Conservation (phyloP, 257 asterid species). For the Leptodermis oblonga region DNA sequence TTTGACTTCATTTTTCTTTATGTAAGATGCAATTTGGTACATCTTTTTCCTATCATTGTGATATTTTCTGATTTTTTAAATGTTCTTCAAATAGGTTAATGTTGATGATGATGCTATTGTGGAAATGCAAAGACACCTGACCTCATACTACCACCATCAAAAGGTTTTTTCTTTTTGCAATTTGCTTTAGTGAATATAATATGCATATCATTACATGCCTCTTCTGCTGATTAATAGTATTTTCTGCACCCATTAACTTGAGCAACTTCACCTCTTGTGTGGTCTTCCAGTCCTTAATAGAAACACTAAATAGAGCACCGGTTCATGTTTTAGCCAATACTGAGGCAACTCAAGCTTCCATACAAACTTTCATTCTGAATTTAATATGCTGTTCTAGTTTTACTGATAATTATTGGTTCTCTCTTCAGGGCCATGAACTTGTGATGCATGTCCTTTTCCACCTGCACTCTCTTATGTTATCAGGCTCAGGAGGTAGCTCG, state of each 20-base stretch:
- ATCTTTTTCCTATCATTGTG: background rate
- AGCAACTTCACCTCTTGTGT: background rate
- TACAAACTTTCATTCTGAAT: conserved; percentile 1
- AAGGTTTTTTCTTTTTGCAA: conserved; percentile 49
- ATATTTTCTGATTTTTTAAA: too few relatives aligned
- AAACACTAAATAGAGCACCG: background rate
- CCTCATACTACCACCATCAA: conserved; percentile 68
- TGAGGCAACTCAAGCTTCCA: background rate
- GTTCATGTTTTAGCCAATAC: background rate
- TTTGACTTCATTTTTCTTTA: background rate
- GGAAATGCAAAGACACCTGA: conserved; percentile 59
- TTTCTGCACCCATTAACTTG: background rate
- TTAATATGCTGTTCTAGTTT: conserved; percentile 5
- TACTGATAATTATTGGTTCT: conserved; percentile 17
- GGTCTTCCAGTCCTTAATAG: background rate
- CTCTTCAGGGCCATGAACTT: conserved; percentile 84
- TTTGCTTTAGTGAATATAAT: background rate
- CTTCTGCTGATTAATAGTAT: background rate
- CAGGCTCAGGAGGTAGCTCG: conserved; percentile 43
- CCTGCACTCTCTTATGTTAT: conserved; percentile 60
- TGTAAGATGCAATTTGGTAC: background rate
- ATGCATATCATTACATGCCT: background rate
- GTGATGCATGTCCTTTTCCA: conserved; percentile 85
- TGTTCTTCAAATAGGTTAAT: conserved; percentile 43
- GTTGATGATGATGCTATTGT: conserved; percentile 57